phyloP scores from a whole-genome alignment of 2,329 filamentous ascomycete genomes.

The Emergomyces africanus region DNA sequence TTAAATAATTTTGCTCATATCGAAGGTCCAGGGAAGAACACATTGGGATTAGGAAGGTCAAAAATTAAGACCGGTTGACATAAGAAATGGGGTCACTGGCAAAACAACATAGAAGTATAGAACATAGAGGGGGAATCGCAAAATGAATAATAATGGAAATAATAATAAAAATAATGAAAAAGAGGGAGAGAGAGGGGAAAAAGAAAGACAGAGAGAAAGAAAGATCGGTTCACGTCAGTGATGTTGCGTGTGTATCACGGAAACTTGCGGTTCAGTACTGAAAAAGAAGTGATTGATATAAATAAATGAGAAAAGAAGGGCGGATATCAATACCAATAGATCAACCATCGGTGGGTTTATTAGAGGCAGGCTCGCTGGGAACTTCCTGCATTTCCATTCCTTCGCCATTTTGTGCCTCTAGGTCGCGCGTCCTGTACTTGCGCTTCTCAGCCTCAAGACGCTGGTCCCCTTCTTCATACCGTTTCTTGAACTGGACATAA shows the following conservation, averaged over 20 bases:
- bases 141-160: background rate
- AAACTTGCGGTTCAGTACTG: background rate
- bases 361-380: background rate
- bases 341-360: background rate
- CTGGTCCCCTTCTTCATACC: conserved; percentile 70
- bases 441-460: conserved; percentile 54
- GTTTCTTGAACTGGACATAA: conserved; percentile 74
- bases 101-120: background rate
- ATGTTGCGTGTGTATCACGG: background rate
- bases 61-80: background rate
- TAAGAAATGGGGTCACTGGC: background rate
- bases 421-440: conserved; percentile 37
- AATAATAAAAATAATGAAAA: background rate
- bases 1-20: conserved; percentile 2
- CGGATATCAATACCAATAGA: background rate
- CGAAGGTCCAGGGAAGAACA: background rate
- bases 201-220: background rate
- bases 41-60: background rate
- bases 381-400: conserved; percentile 63
- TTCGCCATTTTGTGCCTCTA: conserved; percentile 38
- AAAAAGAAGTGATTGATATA: background rate
- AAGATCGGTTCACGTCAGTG: background rate
- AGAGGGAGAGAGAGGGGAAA: background rate
- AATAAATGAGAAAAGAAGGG: background rate
- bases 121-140: background rate